Evolutionary conservation across 1,284 basidiomycete species (phyloP).

Genomic region (Volvariella surrecta): DNA sequence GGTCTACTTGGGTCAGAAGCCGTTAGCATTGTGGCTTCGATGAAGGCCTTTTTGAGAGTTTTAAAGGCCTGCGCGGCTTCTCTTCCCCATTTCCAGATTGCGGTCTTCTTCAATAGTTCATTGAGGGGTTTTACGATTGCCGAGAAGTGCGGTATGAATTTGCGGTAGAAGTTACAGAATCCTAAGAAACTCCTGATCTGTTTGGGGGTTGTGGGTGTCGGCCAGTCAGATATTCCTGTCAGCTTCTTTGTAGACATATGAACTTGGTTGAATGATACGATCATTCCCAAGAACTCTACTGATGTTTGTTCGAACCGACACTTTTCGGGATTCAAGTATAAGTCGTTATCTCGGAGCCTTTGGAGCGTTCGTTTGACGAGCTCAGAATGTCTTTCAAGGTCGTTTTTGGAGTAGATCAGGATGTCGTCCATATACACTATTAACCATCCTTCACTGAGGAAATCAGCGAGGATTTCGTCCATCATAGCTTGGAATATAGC

Average conservation of each 20-base stretch:
- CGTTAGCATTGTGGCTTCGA: slow-evolving; percentile 12
- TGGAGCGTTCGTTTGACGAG: slow-evolving; percentile 19
- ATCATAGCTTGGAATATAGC: slow-evolving; percentile 13
- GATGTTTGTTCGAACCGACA: slow-evolving; percentile 24
- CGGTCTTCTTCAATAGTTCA: slow-evolving; percentile 12
- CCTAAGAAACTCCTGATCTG: slow-evolving; percentile 20
- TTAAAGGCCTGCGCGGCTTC: slow-evolving; percentile 14
- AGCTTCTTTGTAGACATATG: slow-evolving; percentile 33
- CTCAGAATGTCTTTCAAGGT: slow-evolving; percentile 13
- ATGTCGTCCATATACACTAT: slow-evolving; percentile 10
- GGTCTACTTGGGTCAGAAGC: slow-evolving; percentile 13
- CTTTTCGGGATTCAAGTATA: slow-evolving; percentile 28
- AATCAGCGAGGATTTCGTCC: slow-evolving; percentile 4
- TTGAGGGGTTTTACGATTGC: slow-evolving; percentile 16
- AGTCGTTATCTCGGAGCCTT: slow-evolving; percentile 17
- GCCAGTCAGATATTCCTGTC: slow-evolving; percentile 16
- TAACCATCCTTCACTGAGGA: neutral
- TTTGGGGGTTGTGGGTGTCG: slow-evolving; percentile 12
- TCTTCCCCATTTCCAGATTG: slow-evolving; percentile 12
- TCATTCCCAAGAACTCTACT: slow-evolving; percentile 32
- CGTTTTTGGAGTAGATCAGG: slow-evolving; percentile 10
- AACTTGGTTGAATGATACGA: slow-evolving; percentile 23
- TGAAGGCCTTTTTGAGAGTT: slow-evolving; percentile 15
- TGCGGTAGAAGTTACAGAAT: slow-evolving; percentile 26
- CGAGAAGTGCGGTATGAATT: slow-evolving; percentile 29